These are phyloP conservation scores for Panicum hallii DNA, from an alignment of 202 grass and related monocot genomes.

Conservation along the genomic window DNA sequence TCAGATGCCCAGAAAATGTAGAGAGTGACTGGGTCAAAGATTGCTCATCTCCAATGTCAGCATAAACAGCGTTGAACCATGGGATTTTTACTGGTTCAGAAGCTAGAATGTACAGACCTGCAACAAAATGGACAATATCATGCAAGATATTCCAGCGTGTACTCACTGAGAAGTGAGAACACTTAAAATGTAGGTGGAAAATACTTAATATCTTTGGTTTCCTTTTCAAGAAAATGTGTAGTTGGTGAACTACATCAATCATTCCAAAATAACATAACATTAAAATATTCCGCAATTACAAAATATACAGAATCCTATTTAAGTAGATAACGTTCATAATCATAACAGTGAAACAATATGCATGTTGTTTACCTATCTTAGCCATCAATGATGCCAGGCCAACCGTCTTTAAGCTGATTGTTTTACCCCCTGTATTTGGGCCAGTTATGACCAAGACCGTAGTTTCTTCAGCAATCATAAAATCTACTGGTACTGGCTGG, in stretches of 20 bases:
- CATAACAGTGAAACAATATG: conserved; percentile 10
- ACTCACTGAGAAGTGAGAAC: conserved; percentile 26
- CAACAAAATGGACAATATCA: conserved; percentile 44
- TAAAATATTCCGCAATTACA: background rate
- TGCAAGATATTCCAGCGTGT: conserved; percentile 23
- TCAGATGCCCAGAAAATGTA: conserved; percentile 87
- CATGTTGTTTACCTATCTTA: conserved; percentile 62
- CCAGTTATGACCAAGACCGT: conserved; percentile 82
- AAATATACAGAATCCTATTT: conserved; percentile 4
- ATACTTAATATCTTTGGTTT: conserved; percentile 26
- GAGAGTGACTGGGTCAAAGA: conserved; percentile 82
- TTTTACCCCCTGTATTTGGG: conserved; percentile 87
- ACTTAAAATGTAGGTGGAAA: conserved; percentile 9
- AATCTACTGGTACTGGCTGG: conserved; percentile 70
- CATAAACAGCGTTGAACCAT: conserved; percentile 87
- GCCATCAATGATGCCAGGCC: conserved; percentile 81
- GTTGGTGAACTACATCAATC: conserved; percentile 8
- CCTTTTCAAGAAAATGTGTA: conserved; percentile 17
- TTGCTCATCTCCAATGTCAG: conserved; percentile 89
- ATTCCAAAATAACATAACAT: conserved; percentile 17
- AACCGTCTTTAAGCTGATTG: conserved; percentile 86
- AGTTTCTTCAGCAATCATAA: conserved; percentile 75
- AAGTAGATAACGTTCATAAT: conserved; percentile 28
- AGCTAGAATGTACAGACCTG: conserved; percentile 80
- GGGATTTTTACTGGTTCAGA: conserved; percentile 89